phyloP scores from a whole-genome alignment of 139 green algal genomes.

The Tetradesmus lagerheimii region DNA sequence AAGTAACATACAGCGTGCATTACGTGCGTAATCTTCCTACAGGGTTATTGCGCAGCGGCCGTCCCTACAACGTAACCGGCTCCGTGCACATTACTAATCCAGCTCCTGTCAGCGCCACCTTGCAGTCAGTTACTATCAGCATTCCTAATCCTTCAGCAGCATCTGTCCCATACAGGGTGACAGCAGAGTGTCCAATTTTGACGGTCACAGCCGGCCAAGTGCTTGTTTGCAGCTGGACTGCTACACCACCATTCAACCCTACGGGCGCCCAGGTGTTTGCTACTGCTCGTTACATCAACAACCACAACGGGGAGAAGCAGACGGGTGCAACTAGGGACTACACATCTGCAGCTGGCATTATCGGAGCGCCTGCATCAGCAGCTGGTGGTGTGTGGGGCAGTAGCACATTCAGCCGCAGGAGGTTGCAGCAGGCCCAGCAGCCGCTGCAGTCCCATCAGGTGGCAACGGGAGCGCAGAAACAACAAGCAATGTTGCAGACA shows the following conservation, averaged over 20 bases:
- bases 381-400: neutral
- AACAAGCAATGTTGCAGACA: neutral
- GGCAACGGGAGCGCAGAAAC: neutral
- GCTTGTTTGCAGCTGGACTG: neutral
- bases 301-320: neutral
- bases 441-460: neutral
- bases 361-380: neutral
- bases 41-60: neutral
- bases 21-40: neutral
- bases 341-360: neutral
- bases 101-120: neutral
- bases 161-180: neutral
- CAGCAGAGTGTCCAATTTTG: conserved; percentile 2
- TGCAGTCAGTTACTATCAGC: neutral
- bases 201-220: neutral
- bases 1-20: conserved; percentile 21
- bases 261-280: neutral
- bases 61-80: neutral
- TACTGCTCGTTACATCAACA: conserved; percentile 27
- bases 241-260: conserved; percentile 31
- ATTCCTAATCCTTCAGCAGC: neutral
- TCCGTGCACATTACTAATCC: conserved; percentile 8
- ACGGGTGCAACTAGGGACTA: neutral
- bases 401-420: neutral
- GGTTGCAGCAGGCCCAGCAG: neutral